These are phyloP conservation scores for Rhizomucor pusillus DNA, from an alignment of 371 early-diverging fungal genomes.

Conservation along the genomic window DNA sequence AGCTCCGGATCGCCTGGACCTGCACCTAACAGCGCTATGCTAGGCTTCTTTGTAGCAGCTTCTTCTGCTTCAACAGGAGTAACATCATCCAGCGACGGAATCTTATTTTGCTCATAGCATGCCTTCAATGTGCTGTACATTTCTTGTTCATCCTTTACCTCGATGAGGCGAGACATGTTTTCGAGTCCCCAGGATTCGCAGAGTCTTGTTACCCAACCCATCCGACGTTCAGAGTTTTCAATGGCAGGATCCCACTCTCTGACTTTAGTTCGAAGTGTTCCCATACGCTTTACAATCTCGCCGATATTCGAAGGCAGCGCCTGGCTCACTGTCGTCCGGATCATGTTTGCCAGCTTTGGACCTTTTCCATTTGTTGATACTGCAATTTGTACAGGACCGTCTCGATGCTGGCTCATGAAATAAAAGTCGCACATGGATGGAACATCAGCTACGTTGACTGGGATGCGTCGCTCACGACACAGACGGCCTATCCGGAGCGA, in stretches of 20 bases:
- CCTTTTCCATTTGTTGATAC: slow-evolving; percentile 91
- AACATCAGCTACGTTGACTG: slow-evolving; percentile 92
- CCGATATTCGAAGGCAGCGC: slow-evolving; percentile 68
- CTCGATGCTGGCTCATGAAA: slow-evolving; percentile 85
- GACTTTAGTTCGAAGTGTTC: slow-evolving; percentile 64
- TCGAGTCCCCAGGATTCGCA: slow-evolving; percentile 60
- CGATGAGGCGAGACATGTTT: slow-evolving; percentile 19
- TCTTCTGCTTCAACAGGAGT: slow-evolving; percentile 11
- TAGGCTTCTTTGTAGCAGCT: slow-evolving; percentile 14
- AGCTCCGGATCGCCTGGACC: slow-evolving; percentile 87
- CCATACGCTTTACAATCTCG: slow-evolving; percentile 70
- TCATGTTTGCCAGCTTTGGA: slow-evolving; percentile 80
- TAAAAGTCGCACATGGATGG: slow-evolving; percentile 90
- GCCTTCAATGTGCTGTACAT: slow-evolving; percentile 39
- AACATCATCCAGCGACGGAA: slow-evolving; percentile 26
- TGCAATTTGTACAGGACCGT: slow-evolving; percentile 83
- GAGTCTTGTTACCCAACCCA: slow-evolving; percentile 78
- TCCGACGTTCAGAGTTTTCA: slow-evolving; percentile 64
- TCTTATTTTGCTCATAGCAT: slow-evolving; percentile 47
- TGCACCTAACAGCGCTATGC: slow-evolving; percentile 76
- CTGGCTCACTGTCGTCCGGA: slow-evolving; percentile 65
- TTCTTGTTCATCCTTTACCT: not conserved
- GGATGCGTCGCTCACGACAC: slow-evolving; percentile 68
- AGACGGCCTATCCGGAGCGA: slow-evolving; percentile 68
- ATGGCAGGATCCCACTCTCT: slow-evolving; percentile 68